phyloP scores from a whole-genome alignment of 1,139 yeast species.

The Sugiyamaella pinicola region DNA sequence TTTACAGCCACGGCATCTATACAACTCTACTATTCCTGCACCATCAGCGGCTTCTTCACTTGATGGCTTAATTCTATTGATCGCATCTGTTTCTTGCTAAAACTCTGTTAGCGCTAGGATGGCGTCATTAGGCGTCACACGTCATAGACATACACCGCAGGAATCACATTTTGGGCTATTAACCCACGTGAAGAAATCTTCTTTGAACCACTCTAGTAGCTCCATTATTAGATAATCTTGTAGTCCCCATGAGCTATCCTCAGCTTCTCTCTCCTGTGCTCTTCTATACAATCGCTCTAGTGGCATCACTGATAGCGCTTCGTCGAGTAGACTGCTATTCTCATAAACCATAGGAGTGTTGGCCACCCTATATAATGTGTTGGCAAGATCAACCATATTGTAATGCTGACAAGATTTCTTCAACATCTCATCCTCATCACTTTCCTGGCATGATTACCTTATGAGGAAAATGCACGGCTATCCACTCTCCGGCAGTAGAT shows the following conservation, averaged over 20 bases:
- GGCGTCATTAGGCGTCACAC: background rate
- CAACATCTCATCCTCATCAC: background rate
- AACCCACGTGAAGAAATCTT: slow-evolving; percentile 82
- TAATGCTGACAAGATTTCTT: background rate
- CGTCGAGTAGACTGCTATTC: slow-evolving; percentile 40
- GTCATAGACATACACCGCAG: slow-evolving; percentile 49
- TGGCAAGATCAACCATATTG: slow-evolving; percentile 16
- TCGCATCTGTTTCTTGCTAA: slow-evolving; percentile 43
- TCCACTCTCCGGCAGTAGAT: background rate
- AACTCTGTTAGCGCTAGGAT: slow-evolving; percentile 8
- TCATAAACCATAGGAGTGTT: slow-evolving; percentile 44
- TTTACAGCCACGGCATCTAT: slow-evolving; percentile 58
- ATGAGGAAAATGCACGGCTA: slow-evolving; percentile 2
- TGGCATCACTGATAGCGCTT: slow-evolving; percentile 47
- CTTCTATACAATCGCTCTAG: slow-evolving; percentile 42
- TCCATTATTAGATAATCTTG: slow-evolving; percentile 74
- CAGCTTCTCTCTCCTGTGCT: slow-evolving; percentile 45
- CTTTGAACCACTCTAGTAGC: slow-evolving; percentile 71
- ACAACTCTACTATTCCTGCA: slow-evolving; percentile 61
- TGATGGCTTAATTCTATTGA: slow-evolving; percentile 46
- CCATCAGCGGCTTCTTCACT: slow-evolving; percentile 49
- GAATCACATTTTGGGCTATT: slow-evolving; percentile 63
- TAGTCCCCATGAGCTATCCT: slow-evolving; percentile 48
- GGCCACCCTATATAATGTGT: slow-evolving; percentile 17
- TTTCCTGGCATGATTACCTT: background rate